A percentile compares a stretch with the other conserved stretches of the same genome.
Evolutionary conservation across 441 rosid genomes (phyloP).

Genomic region (Isatis lusitanica): DNA sequence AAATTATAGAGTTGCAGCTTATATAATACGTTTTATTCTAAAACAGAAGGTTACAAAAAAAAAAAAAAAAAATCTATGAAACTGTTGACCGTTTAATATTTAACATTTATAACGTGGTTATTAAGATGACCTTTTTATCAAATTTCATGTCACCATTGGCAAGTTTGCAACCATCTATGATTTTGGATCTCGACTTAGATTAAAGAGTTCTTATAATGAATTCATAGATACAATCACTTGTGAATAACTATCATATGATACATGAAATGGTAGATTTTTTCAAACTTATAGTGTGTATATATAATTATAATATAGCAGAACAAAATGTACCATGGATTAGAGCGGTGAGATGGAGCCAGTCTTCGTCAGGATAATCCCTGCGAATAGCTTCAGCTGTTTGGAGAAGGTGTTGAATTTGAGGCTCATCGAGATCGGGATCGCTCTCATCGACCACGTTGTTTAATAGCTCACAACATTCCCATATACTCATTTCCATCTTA

Average conservation of each 20-base stretch:
- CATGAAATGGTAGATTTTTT: neutral
- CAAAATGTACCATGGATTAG: conserved; percentile 53
- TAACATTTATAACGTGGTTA: neutral
- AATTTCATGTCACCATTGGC: neutral
- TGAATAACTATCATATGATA: neutral
- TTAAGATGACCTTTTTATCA: neutral
- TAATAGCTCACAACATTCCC: conserved; percentile 67
- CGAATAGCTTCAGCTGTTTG: conserved; percentile 65
- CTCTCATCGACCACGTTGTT: conserved; percentile 58
- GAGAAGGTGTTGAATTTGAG: conserved; percentile 64
- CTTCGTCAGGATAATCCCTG: conserved; percentile 56
- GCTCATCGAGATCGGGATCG: conserved; percentile 65
- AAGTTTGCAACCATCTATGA: neutral
- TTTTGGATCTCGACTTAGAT: neutral
- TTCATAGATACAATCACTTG: neutral
- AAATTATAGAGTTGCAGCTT: too few relatives aligned
- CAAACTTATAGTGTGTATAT: neutral
- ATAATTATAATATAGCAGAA: neutral
- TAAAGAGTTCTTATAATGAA: neutral
- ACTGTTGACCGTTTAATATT: neutral
- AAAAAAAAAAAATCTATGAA: neutral
- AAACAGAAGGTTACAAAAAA: neutral
- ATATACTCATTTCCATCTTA: conserved; percentile 55
- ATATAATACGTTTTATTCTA: neutral
- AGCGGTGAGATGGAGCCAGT: conserved; percentile 67